These are phyloP conservation scores for Nemania sp. DNA, from an alignment of 2,329 filamentous ascomycete species.

Conservation along the genomic window DNA sequence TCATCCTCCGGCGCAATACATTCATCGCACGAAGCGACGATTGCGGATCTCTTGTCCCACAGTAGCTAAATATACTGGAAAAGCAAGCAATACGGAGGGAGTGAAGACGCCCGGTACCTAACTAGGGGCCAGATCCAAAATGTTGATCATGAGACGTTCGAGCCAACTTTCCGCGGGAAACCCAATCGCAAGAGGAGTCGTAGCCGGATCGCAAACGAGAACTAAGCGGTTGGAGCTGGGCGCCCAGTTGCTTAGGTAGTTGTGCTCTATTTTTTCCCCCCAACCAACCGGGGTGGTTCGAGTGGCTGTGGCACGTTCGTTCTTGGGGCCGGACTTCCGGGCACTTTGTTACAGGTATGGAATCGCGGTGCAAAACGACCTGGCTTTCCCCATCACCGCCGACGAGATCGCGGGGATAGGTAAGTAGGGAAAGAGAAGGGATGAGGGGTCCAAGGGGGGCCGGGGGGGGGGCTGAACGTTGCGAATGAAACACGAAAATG, in stretches of 20 bases:
- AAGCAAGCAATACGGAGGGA: neutral
- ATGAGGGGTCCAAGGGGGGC: no score
- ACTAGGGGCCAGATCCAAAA: neutral
- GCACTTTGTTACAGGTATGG: neutral
- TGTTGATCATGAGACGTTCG: neutral
- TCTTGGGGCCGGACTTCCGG: conserved; percentile 13
- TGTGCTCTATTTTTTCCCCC: neutral
- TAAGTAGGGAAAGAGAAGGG: neutral
- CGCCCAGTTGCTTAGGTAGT: conserved; percentile 5
- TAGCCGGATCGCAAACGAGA: neutral
- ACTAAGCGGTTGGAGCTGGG: neutral
- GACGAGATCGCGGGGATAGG: conserved; percentile 6
- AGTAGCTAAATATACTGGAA: neutral
- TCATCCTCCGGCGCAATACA: conserved; percentile 12
- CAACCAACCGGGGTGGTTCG: conserved; percentile 2
- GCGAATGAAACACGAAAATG: neutral
- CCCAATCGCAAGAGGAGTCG: neutral
- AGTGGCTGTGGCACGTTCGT: conserved; percentile 3
- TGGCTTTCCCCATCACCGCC: conserved; percentile 5
- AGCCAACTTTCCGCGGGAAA: neutral
- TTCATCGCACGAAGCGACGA: conserved; percentile 5
- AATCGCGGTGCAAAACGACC: neutral
- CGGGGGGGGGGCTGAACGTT: neutral
- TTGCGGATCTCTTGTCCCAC: neutral
- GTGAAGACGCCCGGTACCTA: neutral